Evolutionary conservation across 257 asterid species (phyloP).

Genomic region (Misopates orontium): DNA sequence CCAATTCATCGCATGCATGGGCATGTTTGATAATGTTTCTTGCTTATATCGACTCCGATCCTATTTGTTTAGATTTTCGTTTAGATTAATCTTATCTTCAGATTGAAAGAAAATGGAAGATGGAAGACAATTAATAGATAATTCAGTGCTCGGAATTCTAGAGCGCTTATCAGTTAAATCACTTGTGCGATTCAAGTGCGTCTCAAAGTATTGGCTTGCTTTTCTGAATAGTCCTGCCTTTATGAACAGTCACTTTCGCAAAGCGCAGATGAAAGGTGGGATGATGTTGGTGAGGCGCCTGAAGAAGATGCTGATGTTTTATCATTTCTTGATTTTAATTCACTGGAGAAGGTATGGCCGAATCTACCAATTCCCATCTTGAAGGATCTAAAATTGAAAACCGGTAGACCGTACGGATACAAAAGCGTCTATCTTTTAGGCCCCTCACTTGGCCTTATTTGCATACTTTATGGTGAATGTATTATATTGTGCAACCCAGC

Average conservation of each 20-base stretch:
- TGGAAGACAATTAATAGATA: background rate
- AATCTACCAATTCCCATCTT: conserved; percentile 1
- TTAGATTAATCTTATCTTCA: too few relatives aligned
- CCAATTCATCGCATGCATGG: too few relatives aligned
- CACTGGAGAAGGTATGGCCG: background rate
- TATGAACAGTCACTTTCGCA: conserved; percentile 18
- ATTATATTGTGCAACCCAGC: conserved; percentile 22
- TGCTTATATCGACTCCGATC: too few relatives aligned
- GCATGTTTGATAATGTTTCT: too few relatives aligned
- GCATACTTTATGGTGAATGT: background rate
- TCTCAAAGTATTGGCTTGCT: conserved; percentile 29
- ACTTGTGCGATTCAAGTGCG: conserved; percentile 29
- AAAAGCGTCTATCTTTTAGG: background rate
- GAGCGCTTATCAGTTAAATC: conserved; percentile 17
- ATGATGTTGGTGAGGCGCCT: background rate
- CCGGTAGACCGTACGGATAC: too few relatives aligned
- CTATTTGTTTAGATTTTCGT: too few relatives aligned
- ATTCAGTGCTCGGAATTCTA: background rate
- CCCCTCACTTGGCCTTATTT: conserved; percentile 12
- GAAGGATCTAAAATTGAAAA: background rate
- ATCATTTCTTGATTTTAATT: background rate
- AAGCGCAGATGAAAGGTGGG: background rate
- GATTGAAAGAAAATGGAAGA: too few relatives aligned
- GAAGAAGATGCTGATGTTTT: background rate
- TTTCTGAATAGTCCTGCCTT: conserved; percentile 26